phyloP scores from a whole-genome alignment of 108 stramenopile genomes.

The Aurantiochytrium sp. region DNA sequence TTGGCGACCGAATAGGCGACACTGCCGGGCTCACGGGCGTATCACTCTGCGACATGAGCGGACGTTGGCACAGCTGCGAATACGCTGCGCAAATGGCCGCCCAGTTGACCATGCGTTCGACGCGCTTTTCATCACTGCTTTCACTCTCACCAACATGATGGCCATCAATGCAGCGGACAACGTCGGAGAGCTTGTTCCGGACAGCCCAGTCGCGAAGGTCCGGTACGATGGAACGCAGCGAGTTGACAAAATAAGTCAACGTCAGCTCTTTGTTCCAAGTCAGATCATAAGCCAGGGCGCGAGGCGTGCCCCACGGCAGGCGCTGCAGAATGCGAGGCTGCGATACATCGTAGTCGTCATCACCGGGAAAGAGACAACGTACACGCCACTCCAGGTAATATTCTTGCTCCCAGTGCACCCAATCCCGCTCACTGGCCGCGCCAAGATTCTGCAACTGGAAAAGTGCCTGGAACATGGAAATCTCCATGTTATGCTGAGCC shows the following conservation, averaged over 20 bases:
- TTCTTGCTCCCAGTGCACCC: background rate
- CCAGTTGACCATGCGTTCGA: background rate
- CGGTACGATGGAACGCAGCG: background rate
- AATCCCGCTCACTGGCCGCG: background rate
- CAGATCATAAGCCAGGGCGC: background rate
- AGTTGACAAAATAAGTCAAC: background rate
- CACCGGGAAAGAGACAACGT: background rate
- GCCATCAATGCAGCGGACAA: background rate
- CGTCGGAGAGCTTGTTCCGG: background rate
- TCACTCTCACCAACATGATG: background rate
- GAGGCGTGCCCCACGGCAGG: background rate
- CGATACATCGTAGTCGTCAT: background rate
- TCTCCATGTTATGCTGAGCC: background rate
- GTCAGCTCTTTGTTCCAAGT: background rate
- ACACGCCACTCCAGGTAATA: background rate
- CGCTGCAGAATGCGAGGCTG: background rate
- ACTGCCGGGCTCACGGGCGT: background rate
- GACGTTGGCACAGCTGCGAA: slow-evolving; percentile 7
- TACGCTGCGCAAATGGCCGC: slow-evolving; percentile 1
- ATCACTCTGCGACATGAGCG: background rate
- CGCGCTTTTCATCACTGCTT: background rate
- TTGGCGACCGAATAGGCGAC: background rate
- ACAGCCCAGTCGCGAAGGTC: background rate
- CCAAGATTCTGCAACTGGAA: background rate
- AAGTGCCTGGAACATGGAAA: slow-evolving; percentile 4